A percentile compares a stretch with the other conserved stretches of the same genome.
These are phyloP conservation scores for Zasmidium cellare DNA, from an alignment of 2,329 filamentous ascomycete genomes.

Conservation along the genomic window DNA sequence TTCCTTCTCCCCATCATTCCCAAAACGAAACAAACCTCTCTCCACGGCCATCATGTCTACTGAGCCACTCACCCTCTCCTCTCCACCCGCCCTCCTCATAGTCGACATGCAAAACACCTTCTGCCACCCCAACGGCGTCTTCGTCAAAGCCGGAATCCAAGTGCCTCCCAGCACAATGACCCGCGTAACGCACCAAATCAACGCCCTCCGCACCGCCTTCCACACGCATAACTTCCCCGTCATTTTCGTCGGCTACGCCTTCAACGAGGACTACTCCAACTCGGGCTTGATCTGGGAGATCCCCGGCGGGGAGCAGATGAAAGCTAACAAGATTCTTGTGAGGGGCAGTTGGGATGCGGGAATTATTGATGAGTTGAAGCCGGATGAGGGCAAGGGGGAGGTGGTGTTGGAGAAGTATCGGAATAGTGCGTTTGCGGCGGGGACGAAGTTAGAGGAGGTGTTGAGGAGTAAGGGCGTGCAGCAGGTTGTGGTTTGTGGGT, in stretches of 20 bases:
- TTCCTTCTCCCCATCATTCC: no score
- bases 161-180: neutral
- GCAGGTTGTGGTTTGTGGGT: conserved; percentile 11
- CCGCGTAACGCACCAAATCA: conserved; percentile 6
- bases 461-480: conserved; percentile 6
- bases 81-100: conserved; percentile 22
- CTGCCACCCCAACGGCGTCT: conserved; percentile 10
- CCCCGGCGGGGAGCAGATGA: neutral
- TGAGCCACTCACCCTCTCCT: neutral
- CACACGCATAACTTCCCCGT: conserved; percentile 11
- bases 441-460: conserved; percentile 9
- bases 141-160: conserved; percentile 5
- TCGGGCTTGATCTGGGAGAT: neutral
- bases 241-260: conserved; percentile 7
- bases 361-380: conserved; percentile 12
- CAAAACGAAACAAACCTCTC: no score
- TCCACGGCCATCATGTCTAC: neutral
- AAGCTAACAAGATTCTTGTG: conserved; percentile 1
- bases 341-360: conserved; percentile 12
- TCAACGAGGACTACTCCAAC: conserved; percentile 11
- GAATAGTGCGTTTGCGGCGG: conserved; percentile 10
- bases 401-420: conserved; percentile 10
- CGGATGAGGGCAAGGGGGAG: conserved; percentile 5
- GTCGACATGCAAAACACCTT: conserved; percentile 19
- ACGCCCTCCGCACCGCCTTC: conserved; percentile 3